Percentiles rank a stretch among this genome's conserved stretches.
These are phyloP conservation scores for sweet orange (Citrus sinensis) DNA, from an alignment of 345 rosid genomes.

Conservation along the genomic window DVS_A1.0 CM039164.1:25849501-25850000, in stretches of 20 bases:
- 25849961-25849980: neutral
- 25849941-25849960: neutral
- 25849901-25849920: constrained; percentile 10
- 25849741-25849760: constrained; percentile 38
- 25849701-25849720: constrained; percentile 39
- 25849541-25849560: constrained; percentile 17
- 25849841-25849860: constrained; percentile 9
- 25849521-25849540: neutral
- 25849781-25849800: neutral
- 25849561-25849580: constrained; percentile 25
- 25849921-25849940: neutral
- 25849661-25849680: constrained; percentile 27
- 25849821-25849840: constrained; percentile 8
- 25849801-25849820: constrained; percentile 3
- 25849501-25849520: constrained; percentile 6
- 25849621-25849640: constrained; percentile 6
- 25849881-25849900: constrained; percentile 15
- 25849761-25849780: constrained; percentile 7
- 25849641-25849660: constrained; percentile 43
- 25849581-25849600: constrained; percentile 22
- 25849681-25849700: constrained; percentile 42
- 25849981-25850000: neutral
- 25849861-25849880: neutral
- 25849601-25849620: constrained; percentile 29
- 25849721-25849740: constrained; percentile 35